phyloP scores from a whole-genome alignment of 2,329 filamentous ascomycete genomes.

The Penicillium brasilianum region DNA sequence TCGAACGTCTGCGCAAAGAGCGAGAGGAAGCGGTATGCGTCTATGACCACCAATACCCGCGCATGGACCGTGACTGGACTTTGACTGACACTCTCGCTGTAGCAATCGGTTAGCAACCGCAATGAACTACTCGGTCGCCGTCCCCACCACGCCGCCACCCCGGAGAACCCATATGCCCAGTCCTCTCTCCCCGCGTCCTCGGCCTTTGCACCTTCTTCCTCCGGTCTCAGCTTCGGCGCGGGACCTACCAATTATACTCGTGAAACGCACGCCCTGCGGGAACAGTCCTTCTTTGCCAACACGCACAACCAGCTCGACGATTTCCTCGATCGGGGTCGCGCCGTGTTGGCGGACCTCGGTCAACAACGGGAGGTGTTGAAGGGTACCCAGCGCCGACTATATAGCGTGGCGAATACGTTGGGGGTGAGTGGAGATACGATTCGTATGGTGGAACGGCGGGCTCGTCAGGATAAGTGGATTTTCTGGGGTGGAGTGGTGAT shows the following conservation, averaged over 20 bases:
- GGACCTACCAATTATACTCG: conserved; percentile 64
- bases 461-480: conserved; percentile 97
- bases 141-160: conserved; percentile 76
- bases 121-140: conserved; percentile 83
- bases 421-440: conserved; percentile 96
- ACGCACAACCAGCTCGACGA: conserved; percentile 89
- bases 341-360: conserved; percentile 85
- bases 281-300: conserved; percentile 83
- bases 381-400: conserved; percentile 86
- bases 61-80: too few species aligned
- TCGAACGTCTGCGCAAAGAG: conserved; percentile 76
- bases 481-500: conserved; percentile 85
- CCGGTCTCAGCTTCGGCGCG: conserved; percentile 53
- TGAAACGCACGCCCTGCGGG: conserved; percentile 82
- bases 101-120: conserved; percentile 70
- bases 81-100: conserved; percentile 16
- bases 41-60: too few species aligned
- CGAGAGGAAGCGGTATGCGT: conserved; percentile 73
- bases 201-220: conserved; percentile 47
- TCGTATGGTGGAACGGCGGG: conserved; percentile 89
- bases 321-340: conserved; percentile 87
- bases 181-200: conserved; percentile 51
- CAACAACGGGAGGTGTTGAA: conserved; percentile 95
- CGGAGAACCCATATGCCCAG: conserved; percentile 91
- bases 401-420: conserved; percentile 90